Conservation (phyloP, 306 rosid species). For the Medicago arabica region DNA sequence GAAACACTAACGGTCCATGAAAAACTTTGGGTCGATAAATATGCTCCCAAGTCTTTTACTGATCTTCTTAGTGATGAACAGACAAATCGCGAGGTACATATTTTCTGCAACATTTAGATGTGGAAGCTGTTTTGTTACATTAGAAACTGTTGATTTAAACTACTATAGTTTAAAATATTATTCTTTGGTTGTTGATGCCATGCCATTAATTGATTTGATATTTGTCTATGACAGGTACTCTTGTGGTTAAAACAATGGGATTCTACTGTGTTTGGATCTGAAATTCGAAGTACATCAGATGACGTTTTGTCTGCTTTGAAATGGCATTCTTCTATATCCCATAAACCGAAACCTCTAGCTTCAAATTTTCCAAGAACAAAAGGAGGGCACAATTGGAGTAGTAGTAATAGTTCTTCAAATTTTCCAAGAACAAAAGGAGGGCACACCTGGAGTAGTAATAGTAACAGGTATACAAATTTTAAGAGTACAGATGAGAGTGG, state of each 20-base stretch:
- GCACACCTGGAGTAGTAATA: slow-evolving; percentile 49
- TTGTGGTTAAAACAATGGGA: slow-evolving; percentile 98
- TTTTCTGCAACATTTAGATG: slow-evolving; percentile 24
- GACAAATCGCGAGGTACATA: slow-evolving; percentile 89
- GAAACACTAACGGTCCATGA: slow-evolving; percentile 61
- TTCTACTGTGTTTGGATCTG: slow-evolving; percentile 85
- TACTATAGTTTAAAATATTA: slow-evolving; percentile 19
- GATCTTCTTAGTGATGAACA: slow-evolving; percentile 98
- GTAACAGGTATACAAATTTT: slow-evolving; percentile 48
- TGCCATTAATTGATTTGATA: slow-evolving; percentile 31
- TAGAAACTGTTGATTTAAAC: slow-evolving; percentile 3
- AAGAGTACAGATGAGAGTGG: slow-evolving; percentile 48
- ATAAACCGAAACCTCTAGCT: slow-evolving; percentile 60
- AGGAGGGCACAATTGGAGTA: slow-evolving; percentile 59
- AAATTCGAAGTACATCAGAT: slow-evolving; percentile 80
- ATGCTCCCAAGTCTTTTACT: slow-evolving; percentile 83
- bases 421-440: slow-evolving; percentile 32
- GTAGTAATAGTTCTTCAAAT: slow-evolving; percentile 47
- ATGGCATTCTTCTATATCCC: slow-evolving; percentile 77
- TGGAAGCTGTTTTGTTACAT: background rate
- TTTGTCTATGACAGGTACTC: slow-evolving; percentile 68
- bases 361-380: slow-evolving; percentile 60
- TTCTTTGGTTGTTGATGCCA: slow-evolving; percentile 32
- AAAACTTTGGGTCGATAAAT: slow-evolving; percentile 96
- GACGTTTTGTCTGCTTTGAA: slow-evolving; percentile 88